Conservation (phyloP, 768 basidiomycete species). For the Agaricus subrufescens region DNA sequence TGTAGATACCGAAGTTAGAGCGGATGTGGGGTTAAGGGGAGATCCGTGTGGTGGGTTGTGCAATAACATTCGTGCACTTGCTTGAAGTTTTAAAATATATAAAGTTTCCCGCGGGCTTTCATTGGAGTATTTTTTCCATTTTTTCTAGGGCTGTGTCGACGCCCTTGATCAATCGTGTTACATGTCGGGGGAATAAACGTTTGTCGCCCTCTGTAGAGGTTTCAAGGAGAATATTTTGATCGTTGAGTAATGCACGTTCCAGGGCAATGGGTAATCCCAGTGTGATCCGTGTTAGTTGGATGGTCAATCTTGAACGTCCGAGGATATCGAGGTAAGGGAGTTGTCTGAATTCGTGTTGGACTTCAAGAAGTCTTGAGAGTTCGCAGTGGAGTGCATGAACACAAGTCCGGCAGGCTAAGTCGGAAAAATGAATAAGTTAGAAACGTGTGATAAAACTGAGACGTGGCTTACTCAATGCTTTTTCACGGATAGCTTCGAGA, state of each 20-base stretch:
- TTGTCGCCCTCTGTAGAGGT: conserved; percentile 12
- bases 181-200: conserved; percentile 47
- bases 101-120: conserved; percentile 4
- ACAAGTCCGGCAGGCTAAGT: conserved; percentile 71
- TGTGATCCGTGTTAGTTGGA: conserved; percentile 74
- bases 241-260: conserved; percentile 55
- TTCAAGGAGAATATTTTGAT: conserved; percentile 26
- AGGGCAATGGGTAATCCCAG: conserved; percentile 70
- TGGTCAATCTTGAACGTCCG: conserved; percentile 69
- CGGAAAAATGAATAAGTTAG: not conserved
- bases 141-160: conserved; percentile 60
- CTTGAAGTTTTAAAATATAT: not conserved
- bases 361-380: conserved; percentile 73
- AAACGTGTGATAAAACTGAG: not conserved
- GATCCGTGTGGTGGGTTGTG: no score
- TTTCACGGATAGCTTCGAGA: conserved; percentile 66
- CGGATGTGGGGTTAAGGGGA: no score
- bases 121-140: conserved; percentile 56
- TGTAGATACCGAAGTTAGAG: no score
- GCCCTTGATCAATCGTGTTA: conserved; percentile 56
- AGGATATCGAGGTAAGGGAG: conserved; percentile 76
- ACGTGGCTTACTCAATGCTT: conserved; percentile 57
- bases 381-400: conserved; percentile 69
- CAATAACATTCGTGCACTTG: no score
- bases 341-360: conserved; percentile 71